Evolutionary conservation across 2,329 filamentous ascomycete species (phyloP), one percentile per base, ranked within the genome.

Genomic region (Alternaria ethzedia): DNA sequence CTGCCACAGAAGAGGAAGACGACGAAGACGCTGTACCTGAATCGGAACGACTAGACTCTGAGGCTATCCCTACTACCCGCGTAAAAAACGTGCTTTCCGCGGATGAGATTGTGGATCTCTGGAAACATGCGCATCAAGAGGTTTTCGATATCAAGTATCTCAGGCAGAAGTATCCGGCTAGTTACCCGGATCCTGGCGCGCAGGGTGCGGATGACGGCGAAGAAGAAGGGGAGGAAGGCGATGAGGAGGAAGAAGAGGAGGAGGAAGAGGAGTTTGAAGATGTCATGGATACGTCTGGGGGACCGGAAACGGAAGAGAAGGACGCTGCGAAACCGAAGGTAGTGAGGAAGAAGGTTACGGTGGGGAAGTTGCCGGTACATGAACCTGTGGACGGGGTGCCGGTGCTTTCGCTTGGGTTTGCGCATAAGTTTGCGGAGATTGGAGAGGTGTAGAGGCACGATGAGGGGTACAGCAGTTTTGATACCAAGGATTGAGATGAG

Each of bases 341-440:
- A 28, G 13, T 54, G 5, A 59, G 26, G 26, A 59, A 55, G n/a
- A 63, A 63, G 32, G 60, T 49, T 2, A 45, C 54, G 12, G 44
- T 54, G 10, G 59, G 65, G 11, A 63, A 47, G 46, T 23, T 60
- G 21, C 61, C 58, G 12, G 52, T 64, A 20, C 63, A 70, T 46
- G 59, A 70, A 50, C 59, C 70, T 7, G 63, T 70, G 6, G 57
- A 65, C 15, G 68, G 66, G 9, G 63, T 61, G 47, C 71, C 71
- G 2, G 63, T 74, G 26, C 51, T 75, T 62, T 60, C 73, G 10
- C 47, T 76, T 47, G 68, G 70, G 3, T 45, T 70, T 20, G 61
- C 73, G 28, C 72, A 74, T 26, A 72, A 64, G 47, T 76, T 77
- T 20, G 73, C 71, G 59, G 63, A 63, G 28, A 69, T 66, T 12